Percentiles rank a stretch among this genome's conserved stretches.
phyloP scores from a whole-genome alignment of 495 filamentous ascomycete genomes.

The Clohesyomyces aquaticus region DNA sequence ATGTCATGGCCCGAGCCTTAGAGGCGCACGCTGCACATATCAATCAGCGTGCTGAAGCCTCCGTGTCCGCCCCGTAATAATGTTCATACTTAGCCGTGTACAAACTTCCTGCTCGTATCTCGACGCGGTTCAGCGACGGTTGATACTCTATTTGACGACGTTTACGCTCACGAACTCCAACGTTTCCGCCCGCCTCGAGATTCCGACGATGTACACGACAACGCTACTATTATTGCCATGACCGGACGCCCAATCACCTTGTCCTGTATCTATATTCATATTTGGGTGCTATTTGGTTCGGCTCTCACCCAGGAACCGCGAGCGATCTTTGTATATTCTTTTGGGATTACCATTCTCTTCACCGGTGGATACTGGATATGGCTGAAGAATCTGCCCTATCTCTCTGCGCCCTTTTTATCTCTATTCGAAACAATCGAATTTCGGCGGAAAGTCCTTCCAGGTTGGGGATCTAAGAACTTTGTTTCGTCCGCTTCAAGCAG shows the following conservation, averaged over 20 bases:
- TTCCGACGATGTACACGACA: constrained; percentile 1
- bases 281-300: background rate
- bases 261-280: constrained; percentile 4
- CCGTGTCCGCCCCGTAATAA: constrained; percentile 32
- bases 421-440: background rate
- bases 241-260: background rate
- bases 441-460: background rate
- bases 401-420: background rate
- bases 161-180: constrained; percentile 21
- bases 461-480: too few relatives aligned
- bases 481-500: too few relatives aligned
- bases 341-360: background rate
- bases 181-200: constrained; percentile 7
- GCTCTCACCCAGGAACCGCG: background rate
- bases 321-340: background rate
- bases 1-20: constrained; percentile 83
- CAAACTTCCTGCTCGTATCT: constrained; percentile 17
- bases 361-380: background rate
- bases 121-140: constrained; percentile 13
- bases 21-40: constrained; percentile 84
- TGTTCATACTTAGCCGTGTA: constrained; percentile 22
- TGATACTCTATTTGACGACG: constrained; percentile 25
- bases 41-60: constrained; percentile 53
- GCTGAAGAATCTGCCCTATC: background rate
- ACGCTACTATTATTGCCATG: background rate